Percentiles rank a stretch among this genome's conserved stretches.
Conservation (phyloP, 495 filamentous ascomycete genomes). For the Daldinia caldariorum region DNA sequence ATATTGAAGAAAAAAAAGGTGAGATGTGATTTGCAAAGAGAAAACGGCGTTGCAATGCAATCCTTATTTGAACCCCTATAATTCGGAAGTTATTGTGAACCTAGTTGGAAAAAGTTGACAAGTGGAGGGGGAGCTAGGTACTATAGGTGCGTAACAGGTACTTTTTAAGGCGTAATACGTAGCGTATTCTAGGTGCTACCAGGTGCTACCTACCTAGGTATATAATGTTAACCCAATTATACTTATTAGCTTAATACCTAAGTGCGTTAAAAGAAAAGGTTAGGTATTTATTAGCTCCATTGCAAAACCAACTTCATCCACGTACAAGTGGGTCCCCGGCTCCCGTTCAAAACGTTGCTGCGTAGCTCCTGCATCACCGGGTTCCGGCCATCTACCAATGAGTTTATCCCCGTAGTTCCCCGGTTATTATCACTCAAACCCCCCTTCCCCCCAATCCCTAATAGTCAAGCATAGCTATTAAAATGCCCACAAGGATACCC, state of each 20-base stretch:
- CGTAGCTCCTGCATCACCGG: background rate
- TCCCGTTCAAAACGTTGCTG: slow-evolving; percentile 3
- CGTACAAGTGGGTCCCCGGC: background rate
- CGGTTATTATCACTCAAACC: background rate
- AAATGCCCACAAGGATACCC: slow-evolving; percentile 53
- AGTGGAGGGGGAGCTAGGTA: slow-evolving; percentile 3
- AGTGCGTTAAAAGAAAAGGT: too few species aligned
- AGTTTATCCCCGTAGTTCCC: background rate
- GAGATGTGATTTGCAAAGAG: slow-evolving; percentile 27
- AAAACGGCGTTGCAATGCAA: slow-evolving; percentile 27
- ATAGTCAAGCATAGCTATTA: background rate
- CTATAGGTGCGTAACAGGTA: background rate
- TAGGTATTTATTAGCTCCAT: background rate
- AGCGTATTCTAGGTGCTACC: too few species aligned
- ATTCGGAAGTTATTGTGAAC: slow-evolving; percentile 34
- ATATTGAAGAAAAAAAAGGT: slow-evolving; percentile 26
- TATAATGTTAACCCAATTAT: too few species aligned
- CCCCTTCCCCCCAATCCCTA: too few species aligned
- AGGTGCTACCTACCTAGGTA: too few species aligned
- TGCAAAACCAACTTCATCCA: background rate
- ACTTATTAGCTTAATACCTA: too few species aligned
- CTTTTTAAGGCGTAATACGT: background rate
- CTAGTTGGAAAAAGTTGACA: slow-evolving; percentile 40
- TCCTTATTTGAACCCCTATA: slow-evolving; percentile 39
- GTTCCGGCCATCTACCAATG: background rate